A percentile compares a stretch with the other conserved stretches of the same genome.
These are phyloP conservation scores for Trypanosoma brucei DNA, from an alignment of 208 protist species.

Conservation along the genomic window DNA sequence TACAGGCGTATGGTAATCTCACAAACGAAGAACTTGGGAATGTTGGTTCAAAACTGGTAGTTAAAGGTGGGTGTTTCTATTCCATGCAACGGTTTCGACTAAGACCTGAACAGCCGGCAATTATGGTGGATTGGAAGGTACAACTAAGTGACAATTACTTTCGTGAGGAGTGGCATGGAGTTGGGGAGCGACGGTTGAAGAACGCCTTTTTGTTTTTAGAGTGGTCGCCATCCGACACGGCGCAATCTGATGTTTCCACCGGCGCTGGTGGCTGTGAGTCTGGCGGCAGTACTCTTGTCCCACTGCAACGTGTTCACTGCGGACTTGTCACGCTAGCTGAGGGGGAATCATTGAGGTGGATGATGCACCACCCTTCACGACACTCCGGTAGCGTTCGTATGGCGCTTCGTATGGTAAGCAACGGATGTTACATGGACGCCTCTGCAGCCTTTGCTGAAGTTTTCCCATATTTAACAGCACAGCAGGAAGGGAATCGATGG, in stretches of 20 bases:
- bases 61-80: slow-evolving; percentile 49
- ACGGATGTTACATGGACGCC: slow-evolving; percentile 46
- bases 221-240: slow-evolving; percentile 50
- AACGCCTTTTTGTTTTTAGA: slow-evolving; percentile 87
- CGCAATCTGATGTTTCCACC: neutral
- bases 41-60: slow-evolving; percentile 11
- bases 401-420: slow-evolving; percentile 46
- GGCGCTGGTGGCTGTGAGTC: too few relatives aligned
- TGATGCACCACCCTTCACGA: slow-evolving; percentile 67
- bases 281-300: slow-evolving; percentile 3
- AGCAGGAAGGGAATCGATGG: neutral
- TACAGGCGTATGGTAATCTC: slow-evolving; percentile 20
- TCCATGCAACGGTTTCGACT: slow-evolving; percentile 61
- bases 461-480: slow-evolving; percentile 17
- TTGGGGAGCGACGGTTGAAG: slow-evolving; percentile 87
- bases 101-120: slow-evolving; percentile 33
- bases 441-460: slow-evolving; percentile 27
- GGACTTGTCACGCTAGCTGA: slow-evolving; percentile 81
- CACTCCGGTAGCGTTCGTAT: slow-evolving; percentile 24
- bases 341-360: slow-evolving; percentile 85
- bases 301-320: slow-evolving; percentile 22
- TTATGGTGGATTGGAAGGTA: slow-evolving; percentile 57
- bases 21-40: slow-evolving; percentile 4
- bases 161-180: slow-evolving; percentile 75
- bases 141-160: slow-evolving; percentile 92